phyloP scores from a whole-genome alignment of 2,329 filamentous ascomycete genomes.

The Dryadomyces sulphureus region DNA sequence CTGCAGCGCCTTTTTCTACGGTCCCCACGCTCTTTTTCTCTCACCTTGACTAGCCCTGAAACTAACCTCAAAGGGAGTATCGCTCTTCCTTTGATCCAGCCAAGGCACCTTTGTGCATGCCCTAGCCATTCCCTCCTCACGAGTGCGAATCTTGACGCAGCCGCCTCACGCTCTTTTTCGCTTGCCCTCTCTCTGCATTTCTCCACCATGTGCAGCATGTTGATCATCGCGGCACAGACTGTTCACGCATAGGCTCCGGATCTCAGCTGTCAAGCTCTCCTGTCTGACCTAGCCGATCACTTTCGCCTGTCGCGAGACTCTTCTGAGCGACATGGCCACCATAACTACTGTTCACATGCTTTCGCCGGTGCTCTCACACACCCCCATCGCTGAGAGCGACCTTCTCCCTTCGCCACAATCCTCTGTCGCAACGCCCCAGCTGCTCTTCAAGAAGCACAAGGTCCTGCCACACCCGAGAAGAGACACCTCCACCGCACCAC shows the following conservation, averaged over 20 bases:
- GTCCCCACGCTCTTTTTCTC: background rate
- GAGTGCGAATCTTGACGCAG: no score
- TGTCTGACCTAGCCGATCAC: background rate
- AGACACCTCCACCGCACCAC: conserved; percentile 11
- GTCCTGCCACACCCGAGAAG: conserved; percentile 22
- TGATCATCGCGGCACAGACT: background rate
- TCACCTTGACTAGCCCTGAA: background rate
- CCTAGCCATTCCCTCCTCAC: background rate
- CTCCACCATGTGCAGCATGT: conserved; percentile 5
- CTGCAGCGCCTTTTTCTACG: background rate
- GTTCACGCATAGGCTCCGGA: conserved; percentile 2
- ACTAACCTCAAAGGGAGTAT: background rate
- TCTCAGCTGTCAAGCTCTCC: background rate
- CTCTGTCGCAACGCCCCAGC: background rate
- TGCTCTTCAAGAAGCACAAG: conserved; percentile 23
- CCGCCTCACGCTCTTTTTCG: background rate
- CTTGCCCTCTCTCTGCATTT: background rate
- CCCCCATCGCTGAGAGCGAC: background rate
- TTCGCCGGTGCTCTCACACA: background rate
- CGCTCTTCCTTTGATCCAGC: background rate
- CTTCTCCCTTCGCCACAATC: background rate
- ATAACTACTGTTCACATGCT: background rate
- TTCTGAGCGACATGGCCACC: background rate
- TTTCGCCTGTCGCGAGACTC: background rate
- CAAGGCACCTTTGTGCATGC: background rate